phyloP scores from a whole-genome alignment of 305 asterid genomes.

The Plantago coronopus region DNA sequence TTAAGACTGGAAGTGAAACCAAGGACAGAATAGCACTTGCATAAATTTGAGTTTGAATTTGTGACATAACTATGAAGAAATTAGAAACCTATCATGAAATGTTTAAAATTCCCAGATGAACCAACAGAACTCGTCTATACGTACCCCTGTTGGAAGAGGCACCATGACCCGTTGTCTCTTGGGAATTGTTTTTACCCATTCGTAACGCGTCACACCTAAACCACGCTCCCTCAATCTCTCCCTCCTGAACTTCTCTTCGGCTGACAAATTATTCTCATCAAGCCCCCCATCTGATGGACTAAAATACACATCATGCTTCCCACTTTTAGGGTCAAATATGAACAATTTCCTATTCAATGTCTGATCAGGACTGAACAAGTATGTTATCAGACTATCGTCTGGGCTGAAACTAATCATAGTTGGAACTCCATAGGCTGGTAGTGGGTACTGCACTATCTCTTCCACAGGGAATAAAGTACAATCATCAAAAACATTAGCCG shows the following conservation, averaged over 20 bases:
- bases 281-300: slow-evolving; percentile 92
- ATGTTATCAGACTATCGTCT: slow-evolving; percentile 68
- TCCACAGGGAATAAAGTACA: slow-evolving; percentile 60
- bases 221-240: slow-evolving; percentile 94
- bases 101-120: no score
- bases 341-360: slow-evolving; percentile 60
- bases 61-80: slow-evolving; percentile 9
- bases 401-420: slow-evolving; percentile 77
- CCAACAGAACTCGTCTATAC: no score
- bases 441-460: slow-evolving; percentile 78
- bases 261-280: slow-evolving; percentile 75
- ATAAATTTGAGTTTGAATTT: neutral
- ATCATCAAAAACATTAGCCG: slow-evolving; percentile 48
- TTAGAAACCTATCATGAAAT: slow-evolving; percentile 23
- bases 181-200: slow-evolving; percentile 75
- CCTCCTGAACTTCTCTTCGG: slow-evolving; percentile 87
- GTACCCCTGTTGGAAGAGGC: slow-evolving; percentile 85
- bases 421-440: slow-evolving; percentile 78
- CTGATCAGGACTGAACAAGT: slow-evolving; percentile 68
- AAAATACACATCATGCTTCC: slow-evolving; percentile 62
- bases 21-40: slow-evolving; percentile 1
- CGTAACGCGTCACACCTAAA: slow-evolving; percentile 85
- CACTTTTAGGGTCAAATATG: slow-evolving; percentile 55
- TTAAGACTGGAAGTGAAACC: slow-evolving; percentile 10
- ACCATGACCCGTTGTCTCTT: slow-evolving; percentile 64